Evolutionary conservation across 1,284 basidiomycete genomes (phyloP).

Genomic region (Sparassis latifolia): DNA sequence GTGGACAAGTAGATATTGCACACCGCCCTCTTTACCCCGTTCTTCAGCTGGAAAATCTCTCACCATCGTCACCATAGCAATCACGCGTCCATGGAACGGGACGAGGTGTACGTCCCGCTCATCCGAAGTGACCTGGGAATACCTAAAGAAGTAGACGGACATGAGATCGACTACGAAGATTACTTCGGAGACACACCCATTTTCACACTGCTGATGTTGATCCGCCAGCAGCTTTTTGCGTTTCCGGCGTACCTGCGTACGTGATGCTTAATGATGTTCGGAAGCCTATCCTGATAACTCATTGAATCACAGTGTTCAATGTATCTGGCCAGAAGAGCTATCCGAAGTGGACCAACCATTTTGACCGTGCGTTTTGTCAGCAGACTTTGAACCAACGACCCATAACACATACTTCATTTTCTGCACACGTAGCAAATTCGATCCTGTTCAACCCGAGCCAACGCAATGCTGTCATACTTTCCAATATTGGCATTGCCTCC

Average conservation of each 20-base stretch:
- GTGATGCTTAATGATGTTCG: constrained; percentile 8
- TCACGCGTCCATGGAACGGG: constrained; percentile 41
- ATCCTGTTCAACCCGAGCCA: constrained; percentile 47
- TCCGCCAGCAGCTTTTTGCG: constrained; percentile 66
- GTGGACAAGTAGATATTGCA: constrained; percentile 19
- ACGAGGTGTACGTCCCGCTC: constrained; percentile 57
- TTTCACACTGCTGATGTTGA: constrained; percentile 46
- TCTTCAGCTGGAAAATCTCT: constrained; percentile 34
- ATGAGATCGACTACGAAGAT: constrained; percentile 45
- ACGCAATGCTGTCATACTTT: constrained; percentile 45
- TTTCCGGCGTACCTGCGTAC: constrained; percentile 64
- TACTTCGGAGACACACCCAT: constrained; percentile 54
- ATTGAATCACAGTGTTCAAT: constrained; percentile 39
- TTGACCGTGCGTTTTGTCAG: constrained; percentile 36
- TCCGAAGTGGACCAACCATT: constrained; percentile 60
- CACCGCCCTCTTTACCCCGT: constrained; percentile 31
- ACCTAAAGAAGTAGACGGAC: constrained; percentile 27
- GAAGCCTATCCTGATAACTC: not conserved
- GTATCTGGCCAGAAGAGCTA: constrained; percentile 63
- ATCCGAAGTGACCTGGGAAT: constrained; percentile 47
- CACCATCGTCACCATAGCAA: constrained; percentile 34
- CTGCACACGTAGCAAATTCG: constrained; percentile 32
- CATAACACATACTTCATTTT: too few species aligned
- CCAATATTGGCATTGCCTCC: constrained; percentile 44
- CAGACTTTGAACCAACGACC: too few species aligned